Conservation (phyloP, 2,329 filamentous ascomycete species). For the Botrytis pseudocinerea region DNA sequence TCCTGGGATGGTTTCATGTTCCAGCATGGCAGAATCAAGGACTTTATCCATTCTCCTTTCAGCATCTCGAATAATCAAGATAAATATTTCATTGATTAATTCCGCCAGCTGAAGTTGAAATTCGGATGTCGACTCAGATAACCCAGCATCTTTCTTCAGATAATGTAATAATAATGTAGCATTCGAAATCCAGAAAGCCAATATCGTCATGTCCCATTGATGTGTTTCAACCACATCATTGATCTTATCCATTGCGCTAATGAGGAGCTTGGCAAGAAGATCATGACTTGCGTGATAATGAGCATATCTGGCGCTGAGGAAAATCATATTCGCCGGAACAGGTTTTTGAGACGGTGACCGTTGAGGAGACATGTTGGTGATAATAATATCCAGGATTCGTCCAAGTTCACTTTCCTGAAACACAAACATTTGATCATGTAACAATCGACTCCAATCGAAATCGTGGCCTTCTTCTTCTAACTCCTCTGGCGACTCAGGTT, state of each 20-base stretch:
- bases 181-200: conserved; percentile 99
- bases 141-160: conserved; percentile 85
- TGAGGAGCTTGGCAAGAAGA: conserved; percentile 75
- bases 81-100: conserved; percentile 97
- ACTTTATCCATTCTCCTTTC: conserved; percentile 96
- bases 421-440: conserved; percentile 99
- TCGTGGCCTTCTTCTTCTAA: conserved; percentile 87
- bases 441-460: conserved; percentile 91
- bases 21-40: conserved; percentile 87
- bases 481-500: conserved; percentile 82
- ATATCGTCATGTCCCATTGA: conserved; percentile 99
- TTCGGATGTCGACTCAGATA: conserved; percentile 77
- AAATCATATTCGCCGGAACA: conserved; percentile 94
- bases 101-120: conserved; percentile 94
- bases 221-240: conserved; percentile 93
- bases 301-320: conserved; percentile 91
- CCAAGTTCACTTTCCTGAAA: conserved; percentile 94
- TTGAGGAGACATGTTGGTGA: conserved; percentile 97
- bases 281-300: conserved; percentile 93
- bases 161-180: conserved; percentile 94
- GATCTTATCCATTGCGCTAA: conserved; percentile 91
- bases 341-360: conserved; percentile 96
- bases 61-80: conserved; percentile 93
- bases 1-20: conserved; percentile 96
- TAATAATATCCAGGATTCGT: conserved; percentile 89